phyloP scores from a whole-genome alignment of 192 early-diverging fungal genomes.

The Rhizophagus clarus region DNA sequence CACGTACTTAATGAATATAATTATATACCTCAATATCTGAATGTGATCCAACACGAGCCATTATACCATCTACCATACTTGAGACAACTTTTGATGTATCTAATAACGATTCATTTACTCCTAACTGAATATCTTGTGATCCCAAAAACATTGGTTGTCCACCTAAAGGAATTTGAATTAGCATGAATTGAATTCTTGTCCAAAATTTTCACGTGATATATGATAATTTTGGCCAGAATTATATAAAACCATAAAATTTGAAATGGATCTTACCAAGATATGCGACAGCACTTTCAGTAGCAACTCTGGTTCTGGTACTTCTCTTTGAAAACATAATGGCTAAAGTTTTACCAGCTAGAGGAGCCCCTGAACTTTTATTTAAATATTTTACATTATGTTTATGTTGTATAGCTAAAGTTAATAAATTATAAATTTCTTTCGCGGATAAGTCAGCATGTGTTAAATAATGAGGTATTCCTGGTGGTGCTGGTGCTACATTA shows the following conservation, averaged over 20 bases:
- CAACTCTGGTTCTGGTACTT: constrained; percentile 94
- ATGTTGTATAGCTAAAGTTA: constrained; percentile 77
- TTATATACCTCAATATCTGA: constrained; percentile 77
- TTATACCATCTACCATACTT: constrained; percentile 94
- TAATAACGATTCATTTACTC: constrained; percentile 90
- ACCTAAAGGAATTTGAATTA: constrained; percentile 51
- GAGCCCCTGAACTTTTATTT: constrained; percentile 52
- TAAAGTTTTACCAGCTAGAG: constrained; percentile 82
- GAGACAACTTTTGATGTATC: constrained; percentile 92
- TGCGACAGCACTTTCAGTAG: constrained; percentile 87
- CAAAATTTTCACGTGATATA: background rate
- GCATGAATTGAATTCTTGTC: background rate
- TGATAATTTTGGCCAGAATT: background rate
- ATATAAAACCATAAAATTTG: background rate
- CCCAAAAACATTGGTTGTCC: constrained; percentile 97
- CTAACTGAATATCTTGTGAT: constrained; percentile 93
- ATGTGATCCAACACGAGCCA: constrained; percentile 92
- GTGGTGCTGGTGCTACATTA: constrained; percentile 6
- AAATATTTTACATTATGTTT: constrained; percentile 72
- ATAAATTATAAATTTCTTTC: constrained; percentile 75
- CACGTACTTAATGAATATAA: background rate
- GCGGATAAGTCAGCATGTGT: constrained; percentile 82
- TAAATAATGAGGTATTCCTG: constrained; percentile 61
- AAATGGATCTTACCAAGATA: constrained; percentile 60
- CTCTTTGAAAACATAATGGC: constrained; percentile 95